These are phyloP conservation scores for Phytophthora megakarya DNA, from an alignment of 352 stramenopile genomes.

Conservation along the genomic window DNA sequence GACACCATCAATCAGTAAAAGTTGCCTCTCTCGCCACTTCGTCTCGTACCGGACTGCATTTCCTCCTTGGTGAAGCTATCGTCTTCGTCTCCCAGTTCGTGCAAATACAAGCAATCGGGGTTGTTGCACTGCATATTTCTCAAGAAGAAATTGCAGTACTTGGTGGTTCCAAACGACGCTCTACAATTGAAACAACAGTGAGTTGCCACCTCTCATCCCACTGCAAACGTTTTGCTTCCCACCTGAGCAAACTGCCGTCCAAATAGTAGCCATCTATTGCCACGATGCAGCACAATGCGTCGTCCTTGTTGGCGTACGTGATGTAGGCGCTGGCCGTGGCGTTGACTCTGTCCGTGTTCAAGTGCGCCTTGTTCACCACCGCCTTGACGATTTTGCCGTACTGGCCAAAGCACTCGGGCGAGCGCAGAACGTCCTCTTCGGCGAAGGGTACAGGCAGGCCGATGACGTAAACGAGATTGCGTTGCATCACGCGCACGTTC, in stretches of 20 bases:
- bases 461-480: slow-evolving; percentile 96
- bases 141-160: slow-evolving; percentile 96
- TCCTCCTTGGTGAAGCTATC: slow-evolving; percentile 96
- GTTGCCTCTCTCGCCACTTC: not conserved
- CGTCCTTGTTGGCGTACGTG: slow-evolving; percentile 91
- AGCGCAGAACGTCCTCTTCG: slow-evolving; percentile 83
- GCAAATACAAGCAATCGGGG: slow-evolving; percentile 94
- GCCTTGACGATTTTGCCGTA: slow-evolving; percentile 95
- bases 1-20: slow-evolving; percentile 6
- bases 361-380: slow-evolving; percentile 89
- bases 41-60: slow-evolving; percentile 78
- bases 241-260: slow-evolving; percentile 80
- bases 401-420: slow-evolving; percentile 91
- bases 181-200: slow-evolving; percentile 32
- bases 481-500: slow-evolving; percentile 93
- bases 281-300: slow-evolving; percentile 91
- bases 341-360: slow-evolving; percentile 71
- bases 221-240: slow-evolving; percentile 1
- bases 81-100: slow-evolving; percentile 91
- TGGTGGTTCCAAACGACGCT: slow-evolving; percentile 94
- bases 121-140: slow-evolving; percentile 93
- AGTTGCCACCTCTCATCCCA: not conserved
- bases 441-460: slow-evolving; percentile 87
- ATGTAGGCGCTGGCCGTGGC: slow-evolving; percentile 92
- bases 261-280: slow-evolving; percentile 91